A percentile compares a stretch with the other conserved stretches of the same genome.
These are phyloP conservation scores for Astrothelium subdiscretum DNA, from an alignment of 495 filamentous ascomycete species.

Conservation along the genomic window DNA sequence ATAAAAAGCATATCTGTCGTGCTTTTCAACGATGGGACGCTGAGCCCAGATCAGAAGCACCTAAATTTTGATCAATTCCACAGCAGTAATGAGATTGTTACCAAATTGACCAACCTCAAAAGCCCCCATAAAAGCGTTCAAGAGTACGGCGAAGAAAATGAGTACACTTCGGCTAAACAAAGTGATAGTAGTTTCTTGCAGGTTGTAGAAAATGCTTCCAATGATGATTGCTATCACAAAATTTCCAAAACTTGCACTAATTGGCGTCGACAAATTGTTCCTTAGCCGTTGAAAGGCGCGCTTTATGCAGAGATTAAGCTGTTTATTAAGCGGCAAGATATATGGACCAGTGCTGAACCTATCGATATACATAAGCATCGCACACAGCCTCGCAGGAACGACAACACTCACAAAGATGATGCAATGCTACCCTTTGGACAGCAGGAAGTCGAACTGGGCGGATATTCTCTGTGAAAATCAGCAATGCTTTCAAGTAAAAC, in stretches of 20 bases:
- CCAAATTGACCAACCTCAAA: constrained; percentile 46
- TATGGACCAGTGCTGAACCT: too few relatives aligned
- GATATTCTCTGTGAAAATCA: too few relatives aligned
- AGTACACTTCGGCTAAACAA: constrained; percentile 68
- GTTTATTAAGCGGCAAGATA: too few relatives aligned
- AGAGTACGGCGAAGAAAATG: constrained; percentile 73
- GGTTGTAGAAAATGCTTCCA: constrained; percentile 67
- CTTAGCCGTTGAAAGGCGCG: constrained; percentile 57
- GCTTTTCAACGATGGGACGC: constrained; percentile 91
- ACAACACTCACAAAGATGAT: too few relatives aligned
- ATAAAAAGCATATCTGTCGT: constrained; percentile 80
- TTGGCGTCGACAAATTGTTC: constrained; percentile 56
- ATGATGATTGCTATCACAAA: constrained; percentile 64
- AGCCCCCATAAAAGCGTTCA: constrained; percentile 69
- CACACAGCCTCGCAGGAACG: too few relatives aligned
- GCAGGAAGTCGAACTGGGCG: too few relatives aligned
- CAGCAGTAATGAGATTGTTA: not conserved
- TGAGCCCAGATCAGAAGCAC: constrained; percentile 75
- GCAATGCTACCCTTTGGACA: too few relatives aligned
- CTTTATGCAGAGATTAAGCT: constrained; percentile 41
- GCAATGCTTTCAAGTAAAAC: too few relatives aligned
- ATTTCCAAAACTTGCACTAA: constrained; percentile 60
- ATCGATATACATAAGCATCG: too few relatives aligned
- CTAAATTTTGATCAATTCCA: constrained; percentile 19
- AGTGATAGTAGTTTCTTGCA: constrained; percentile 45